Base-by-base conservation (phyloP, 2,329 filamentous ascomycete genomes). In the Xylaria sp. region DNA sequence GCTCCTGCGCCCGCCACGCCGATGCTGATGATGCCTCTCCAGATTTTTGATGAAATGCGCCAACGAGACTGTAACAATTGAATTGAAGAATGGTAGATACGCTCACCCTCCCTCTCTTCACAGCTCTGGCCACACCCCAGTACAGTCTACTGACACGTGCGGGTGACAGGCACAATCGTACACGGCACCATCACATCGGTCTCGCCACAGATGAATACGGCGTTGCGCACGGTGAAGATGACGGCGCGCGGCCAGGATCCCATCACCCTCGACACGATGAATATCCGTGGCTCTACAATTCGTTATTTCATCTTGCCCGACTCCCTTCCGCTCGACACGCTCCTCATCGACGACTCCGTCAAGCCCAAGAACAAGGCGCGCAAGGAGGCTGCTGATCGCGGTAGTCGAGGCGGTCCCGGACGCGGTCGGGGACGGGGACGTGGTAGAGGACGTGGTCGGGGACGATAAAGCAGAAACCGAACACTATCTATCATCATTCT, bases 331-430 rank as follows among this genome's bases (percentile, higher is more conserved):
- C 86, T 99, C 67, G 95, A 99, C 78, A 97, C 94, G 40, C 85
- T 99, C 54, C 85, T 99, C 65, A 93, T 99, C 70, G 95, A 99
- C 77, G 95, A 99, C 79, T 88, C 92, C 72, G 93, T 94, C 53
- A 99, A 99, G 84, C 94, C 95, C 64, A 98, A 98, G 90, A 99
- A 99, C 82, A 99, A 99, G 88, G 94, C 95, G 25, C 87, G 94
- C 75, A 99, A 99, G 85, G 95, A 98, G 81, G 85, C 78, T 6
- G 80, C 84, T 31, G 85, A 87, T 61, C 81, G 88, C 48, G 85
- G 86, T 44, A 81, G 75, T 27, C 76, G 82, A 43, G 83, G 83
- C 44, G 82, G 82, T 15, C 77, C 79, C 27, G 81, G 88, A 46
- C 82, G 78, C 27, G 77, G 82, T 9, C 78, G 83, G 33, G 82